phyloP scores from a whole-genome alignment of 495 filamentous ascomycete species.

The Parathielavia appendiculata region DNA sequence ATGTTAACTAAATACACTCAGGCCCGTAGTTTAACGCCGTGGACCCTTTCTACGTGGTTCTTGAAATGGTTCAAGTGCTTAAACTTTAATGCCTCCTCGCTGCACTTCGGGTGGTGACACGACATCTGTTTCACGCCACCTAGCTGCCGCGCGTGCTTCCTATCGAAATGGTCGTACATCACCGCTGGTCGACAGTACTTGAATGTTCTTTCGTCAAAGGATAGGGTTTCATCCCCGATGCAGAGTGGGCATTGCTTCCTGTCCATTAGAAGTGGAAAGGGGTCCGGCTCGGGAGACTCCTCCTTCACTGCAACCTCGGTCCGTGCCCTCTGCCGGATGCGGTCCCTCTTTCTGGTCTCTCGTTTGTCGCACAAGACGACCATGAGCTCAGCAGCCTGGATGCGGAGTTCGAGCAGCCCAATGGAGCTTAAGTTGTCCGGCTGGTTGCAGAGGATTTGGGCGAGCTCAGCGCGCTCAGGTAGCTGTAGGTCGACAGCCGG shows the following conservation, averaged over 20 bases:
- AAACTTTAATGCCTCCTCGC: constrained; percentile 9
- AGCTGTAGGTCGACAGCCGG: neutral
- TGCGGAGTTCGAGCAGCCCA: constrained; percentile 16
- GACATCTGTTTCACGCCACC: constrained; percentile 7
- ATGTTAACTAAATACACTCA: constrained; percentile 1
- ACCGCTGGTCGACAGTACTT: constrained; percentile 12
- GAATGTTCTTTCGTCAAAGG: constrained; percentile 11
- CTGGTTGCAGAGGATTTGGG: constrained; percentile 1
- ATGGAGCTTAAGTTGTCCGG: constrained; percentile 12
- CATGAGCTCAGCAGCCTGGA: constrained; percentile 18
- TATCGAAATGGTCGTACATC: constrained; percentile 11
- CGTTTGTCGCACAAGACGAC: constrained; percentile 10
- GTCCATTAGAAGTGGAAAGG: constrained; percentile 8
- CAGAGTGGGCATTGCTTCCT: constrained; percentile 10
- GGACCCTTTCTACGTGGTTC: constrained; percentile 1
- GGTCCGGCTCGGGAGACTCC: constrained; percentile 12
- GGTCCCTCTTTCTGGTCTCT: constrained; percentile 9
- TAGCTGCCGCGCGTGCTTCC: constrained; percentile 5
- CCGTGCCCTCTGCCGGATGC: constrained; percentile 4
- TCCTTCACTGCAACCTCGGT: constrained; percentile 7
- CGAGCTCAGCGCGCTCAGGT: neutral
- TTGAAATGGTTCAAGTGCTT: constrained; percentile 12
- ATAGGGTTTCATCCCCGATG: constrained; percentile 10
- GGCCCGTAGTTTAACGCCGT: constrained; percentile 9
- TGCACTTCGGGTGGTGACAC: constrained; percentile 14